phyloP scores from a whole-genome alignment of 2,329 filamentous ascomycete genomes.

The Aspergillus niger region DNA sequence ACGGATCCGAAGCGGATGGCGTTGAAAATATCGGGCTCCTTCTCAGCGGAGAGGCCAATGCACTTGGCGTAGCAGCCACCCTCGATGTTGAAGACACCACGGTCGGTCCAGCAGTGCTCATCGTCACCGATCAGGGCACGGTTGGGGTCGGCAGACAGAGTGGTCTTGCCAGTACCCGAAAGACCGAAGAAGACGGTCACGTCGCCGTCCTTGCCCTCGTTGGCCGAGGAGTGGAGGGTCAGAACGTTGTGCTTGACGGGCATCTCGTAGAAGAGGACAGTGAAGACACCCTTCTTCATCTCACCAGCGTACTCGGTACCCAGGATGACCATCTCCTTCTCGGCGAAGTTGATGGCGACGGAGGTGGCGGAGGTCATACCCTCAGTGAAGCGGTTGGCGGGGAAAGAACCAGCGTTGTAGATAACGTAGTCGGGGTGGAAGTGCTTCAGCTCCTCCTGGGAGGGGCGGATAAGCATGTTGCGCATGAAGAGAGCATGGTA shows the following conservation, averaged over 20 bases:
- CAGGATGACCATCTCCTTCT: conserved; percentile 99
- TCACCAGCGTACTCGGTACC: conserved; percentile 98
- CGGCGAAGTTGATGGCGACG: conserved; percentile 97
- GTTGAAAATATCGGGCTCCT: conserved; percentile 96
- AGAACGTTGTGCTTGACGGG: conserved; percentile 99
- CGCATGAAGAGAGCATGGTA: conserved; percentile 99
- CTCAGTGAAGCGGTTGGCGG: conserved; percentile 95
- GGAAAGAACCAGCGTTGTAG: conserved; percentile 99
- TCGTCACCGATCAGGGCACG: conserved; percentile 96
- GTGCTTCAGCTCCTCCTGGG: conserved; percentile 86
- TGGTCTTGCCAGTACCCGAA: conserved; percentile 98
- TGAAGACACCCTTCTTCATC: conserved; percentile 99
- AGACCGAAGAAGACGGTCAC: conserved; percentile 99
- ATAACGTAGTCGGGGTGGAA: conserved; percentile 99
- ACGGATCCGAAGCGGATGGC: conserved; percentile 97
- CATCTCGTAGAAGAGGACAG: conserved; percentile 99
- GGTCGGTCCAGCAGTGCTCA: conserved; percentile 99
- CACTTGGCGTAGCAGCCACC: conserved; percentile 99
- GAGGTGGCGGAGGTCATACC: conserved; percentile 99
- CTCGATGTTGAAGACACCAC: conserved; percentile 98
- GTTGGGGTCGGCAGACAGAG: conserved; percentile 94
- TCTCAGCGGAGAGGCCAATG: conserved; percentile 95
- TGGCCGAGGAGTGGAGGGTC: conserved; percentile 96
- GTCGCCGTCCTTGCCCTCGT: conserved; percentile 91
- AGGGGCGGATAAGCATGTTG: conserved; percentile 98